Evolutionary conservation across 129 eudicot genomes (phyloP).

Genomic region (Lonicera japonica): DNA sequence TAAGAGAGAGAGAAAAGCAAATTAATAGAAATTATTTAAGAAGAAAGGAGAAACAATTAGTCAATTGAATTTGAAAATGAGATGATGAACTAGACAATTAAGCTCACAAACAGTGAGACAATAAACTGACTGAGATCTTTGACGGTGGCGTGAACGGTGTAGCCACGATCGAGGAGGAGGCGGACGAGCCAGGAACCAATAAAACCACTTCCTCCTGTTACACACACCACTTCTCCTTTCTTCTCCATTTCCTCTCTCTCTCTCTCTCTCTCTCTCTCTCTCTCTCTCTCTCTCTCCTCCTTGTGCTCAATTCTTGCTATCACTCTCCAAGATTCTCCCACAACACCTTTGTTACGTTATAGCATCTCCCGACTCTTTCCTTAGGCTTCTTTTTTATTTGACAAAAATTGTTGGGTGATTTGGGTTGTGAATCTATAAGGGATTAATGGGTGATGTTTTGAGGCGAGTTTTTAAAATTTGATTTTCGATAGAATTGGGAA

Average conservation of each 20-base stretch:
- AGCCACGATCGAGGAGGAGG: constrained; percentile 91
- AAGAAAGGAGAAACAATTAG: neutral
- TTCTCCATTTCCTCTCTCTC: constrained; percentile 14
- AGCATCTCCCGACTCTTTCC: too few species aligned
- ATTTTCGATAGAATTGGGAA: too few species aligned
- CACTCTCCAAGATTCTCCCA: too few species aligned
- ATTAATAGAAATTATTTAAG: neutral
- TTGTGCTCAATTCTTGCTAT: too few species aligned
- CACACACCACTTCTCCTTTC: constrained; percentile 49
- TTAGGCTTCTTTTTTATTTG: too few species aligned
- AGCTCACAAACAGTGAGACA: neutral
- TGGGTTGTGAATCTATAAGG: too few species aligned
- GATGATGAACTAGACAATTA: neutral
- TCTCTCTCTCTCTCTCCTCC: too few species aligned
- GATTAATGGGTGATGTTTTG: too few species aligned
- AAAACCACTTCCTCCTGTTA: constrained; percentile 90
- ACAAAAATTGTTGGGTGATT: too few species aligned
- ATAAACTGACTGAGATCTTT: constrained; percentile 51
- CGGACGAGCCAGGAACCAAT: constrained; percentile 76
- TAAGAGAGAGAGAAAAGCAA: constrained; percentile 13
- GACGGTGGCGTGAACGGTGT: constrained; percentile 94
- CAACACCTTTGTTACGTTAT: too few species aligned
- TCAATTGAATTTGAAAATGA: constrained; percentile 7
- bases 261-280: neutral
- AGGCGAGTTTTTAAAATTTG: too few species aligned